These are phyloP conservation scores for Penicillium dipodomyicola DNA, from an alignment of 495 filamentous ascomycete genomes.

Conservation along the genomic window DNA sequence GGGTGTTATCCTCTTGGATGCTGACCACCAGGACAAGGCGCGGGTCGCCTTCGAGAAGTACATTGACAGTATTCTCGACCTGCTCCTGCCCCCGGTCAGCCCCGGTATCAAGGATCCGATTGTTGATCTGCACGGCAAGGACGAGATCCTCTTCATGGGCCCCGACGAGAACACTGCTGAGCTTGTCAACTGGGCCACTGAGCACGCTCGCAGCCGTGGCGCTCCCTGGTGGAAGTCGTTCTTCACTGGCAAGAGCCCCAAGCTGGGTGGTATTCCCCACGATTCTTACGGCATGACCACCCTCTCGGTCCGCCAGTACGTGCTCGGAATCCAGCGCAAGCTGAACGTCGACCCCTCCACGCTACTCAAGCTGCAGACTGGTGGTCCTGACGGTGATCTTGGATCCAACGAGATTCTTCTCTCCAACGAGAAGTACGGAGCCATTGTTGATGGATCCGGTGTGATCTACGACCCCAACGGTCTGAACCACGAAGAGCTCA, in stretches of 20 bases:
- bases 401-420: conserved; percentile 97
- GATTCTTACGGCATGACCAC: conserved; percentile 98
- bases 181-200: conserved; percentile 95
- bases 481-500: conserved; percentile 76
- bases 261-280: conserved; percentile 93
- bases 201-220: conserved; percentile 82
- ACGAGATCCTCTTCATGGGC: conserved; percentile 97
- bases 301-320: conserved; percentile 89
- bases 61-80: conserved; percentile 95
- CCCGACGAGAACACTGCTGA: conserved; percentile 98
- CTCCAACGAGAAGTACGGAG: conserved; percentile 88
- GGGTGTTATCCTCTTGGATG: conserved; percentile 93
- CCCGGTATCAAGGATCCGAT: conserved; percentile 99
- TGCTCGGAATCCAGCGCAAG: conserved; percentile 96
- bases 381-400: conserved; percentile 93
- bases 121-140: conserved; percentile 87
- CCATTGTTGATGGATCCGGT: conserved; percentile 92
- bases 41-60: conserved; percentile 97
- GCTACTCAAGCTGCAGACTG: conserved; percentile 92
- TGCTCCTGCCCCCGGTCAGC: conserved; percentile 82
- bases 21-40: conserved; percentile 88
- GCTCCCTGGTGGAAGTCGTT: conserved; percentile 99
- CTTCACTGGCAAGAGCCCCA: conserved; percentile 97
- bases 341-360: conserved; percentile 77
- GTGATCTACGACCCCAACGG: conserved; percentile 92